Evolutionary conservation across 2,329 filamentous ascomycete species (phyloP), one percentile per base, ranked within the genome.

Genomic region (Exutisphaerella laricina): DNA sequence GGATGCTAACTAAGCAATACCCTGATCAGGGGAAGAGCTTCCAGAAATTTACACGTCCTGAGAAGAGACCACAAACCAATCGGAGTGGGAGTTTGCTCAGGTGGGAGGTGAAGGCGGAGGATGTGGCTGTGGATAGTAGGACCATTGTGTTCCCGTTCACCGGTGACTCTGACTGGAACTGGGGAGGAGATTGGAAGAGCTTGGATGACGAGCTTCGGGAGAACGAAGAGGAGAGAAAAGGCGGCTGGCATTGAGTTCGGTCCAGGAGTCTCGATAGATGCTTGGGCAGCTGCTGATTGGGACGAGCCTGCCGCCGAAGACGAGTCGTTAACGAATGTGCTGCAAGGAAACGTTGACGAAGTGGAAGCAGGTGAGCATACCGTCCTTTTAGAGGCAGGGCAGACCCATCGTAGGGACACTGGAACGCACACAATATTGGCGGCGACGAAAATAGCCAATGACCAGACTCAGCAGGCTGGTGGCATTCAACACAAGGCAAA

Each of bases 51-150:
- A 4, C 18, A 13, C 40, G 48, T 17, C 51, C 44, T n/a, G 41
- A 41, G 52, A 42, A 48, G 30, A 40, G 52, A 18, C 5, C 10
- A 14, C 23, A 13, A 39, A 29, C 34, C 17, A 30, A 37, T 34
- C 37, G 23, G 9, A 22, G 36, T 13, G 39, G 38, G 6, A 55
- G 55, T 39, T 29, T 46, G 7, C 54, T 56, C 21, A 42, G 45
- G 18, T 16, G 21, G 7, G 57, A 59, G 36, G 48, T 61, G 13
- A 37, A 21, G 26, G 37, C 49, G 6, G 56, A 59, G 18, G 56
- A 59, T 29, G 46, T 59, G 3, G 26, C 45, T 13, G 43, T 28
- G 16, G n/a, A n/a, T n/a, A n/a, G n/a, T n/a, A 33, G 13, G 18
- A 13, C 2, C 3, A n/a, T 38, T 12, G n/a, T 13, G 26, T 22